Percentiles rank a stretch among this genome's conserved stretches.
Evolutionary conservation across 169 alveolate species (phyloP).

Genomic region (Cardiosporidium cionae): DNA sequence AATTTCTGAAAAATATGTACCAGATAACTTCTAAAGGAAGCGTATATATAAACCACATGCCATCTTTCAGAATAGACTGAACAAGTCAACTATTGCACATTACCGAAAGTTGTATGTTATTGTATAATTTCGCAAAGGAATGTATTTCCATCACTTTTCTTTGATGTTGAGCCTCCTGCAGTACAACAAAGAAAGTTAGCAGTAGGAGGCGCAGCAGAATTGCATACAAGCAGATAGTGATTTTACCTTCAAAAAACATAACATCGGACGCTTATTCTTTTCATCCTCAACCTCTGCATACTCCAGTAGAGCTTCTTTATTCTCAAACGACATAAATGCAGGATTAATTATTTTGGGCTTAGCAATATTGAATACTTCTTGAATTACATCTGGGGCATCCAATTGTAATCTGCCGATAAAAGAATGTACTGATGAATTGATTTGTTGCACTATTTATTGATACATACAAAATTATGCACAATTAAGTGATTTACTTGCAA

Average conservation of each 20-base stretch:
- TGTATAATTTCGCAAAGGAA: constrained; percentile 12
- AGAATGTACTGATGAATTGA: background rate
- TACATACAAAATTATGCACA: no score
- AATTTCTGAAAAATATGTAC: constrained; percentile 8
- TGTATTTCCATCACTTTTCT: background rate
- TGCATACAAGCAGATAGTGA: background rate
- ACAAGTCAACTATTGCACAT: background rate
- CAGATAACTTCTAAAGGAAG: no score
- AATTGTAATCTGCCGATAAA: background rate
- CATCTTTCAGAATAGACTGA: no score
- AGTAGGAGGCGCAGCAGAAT: background rate
- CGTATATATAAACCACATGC: no score
- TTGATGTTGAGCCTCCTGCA: constrained; percentile 9
- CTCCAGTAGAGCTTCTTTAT: background rate
- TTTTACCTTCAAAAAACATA: background rate
- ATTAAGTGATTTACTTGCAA: no score
- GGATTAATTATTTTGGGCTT: background rate
- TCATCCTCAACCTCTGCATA: background rate
- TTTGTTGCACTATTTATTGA: background rate
- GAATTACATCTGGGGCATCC: background rate
- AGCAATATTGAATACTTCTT: background rate
- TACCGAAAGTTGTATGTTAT: constrained; percentile 15
- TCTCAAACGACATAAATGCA: background rate
- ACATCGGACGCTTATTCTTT: background rate
- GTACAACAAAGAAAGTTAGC: background rate